Evolutionary conservation across 352 stramenopile genomes (phyloP), one percentile per base, ranked within the genome.

Genomic region (Phytophthora cryptogea): DNA sequence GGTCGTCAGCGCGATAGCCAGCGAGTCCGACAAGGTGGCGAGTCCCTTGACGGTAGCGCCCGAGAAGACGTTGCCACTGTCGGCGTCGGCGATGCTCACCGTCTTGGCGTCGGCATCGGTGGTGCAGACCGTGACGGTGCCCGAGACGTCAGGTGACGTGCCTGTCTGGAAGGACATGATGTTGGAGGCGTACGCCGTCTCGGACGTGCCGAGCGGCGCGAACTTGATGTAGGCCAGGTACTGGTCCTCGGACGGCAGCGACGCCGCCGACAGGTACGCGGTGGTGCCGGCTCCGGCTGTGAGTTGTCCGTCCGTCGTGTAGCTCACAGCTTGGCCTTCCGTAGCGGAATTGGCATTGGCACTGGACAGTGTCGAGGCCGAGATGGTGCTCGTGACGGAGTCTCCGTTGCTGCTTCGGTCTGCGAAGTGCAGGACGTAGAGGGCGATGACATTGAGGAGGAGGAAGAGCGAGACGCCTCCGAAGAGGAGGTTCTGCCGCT

Each of bases 341-440:
- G 48, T 52, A 5, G 74, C 63, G 39, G 57, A 54, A 13, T 64
- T 55, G 54, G 54, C 47, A 52, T 45, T 61, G 14, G 31, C 35
- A 45, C 54, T 70, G 2, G 70, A 66, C 32, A 80, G 57, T 43
- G 55, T 64, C 13, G 71, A 72, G 36, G 70, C 50, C 14, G 60
- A 66, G 63, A 88, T 80, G 54, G 60, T 66, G 43, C 67, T 73
- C 0, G 70, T 63, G 41, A 78, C 58, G 2, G 76, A 66, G 54
- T 59, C 54, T 28, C 54, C 57, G 23, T 45, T 73, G 51, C 53
- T 61, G 45, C 67, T 75, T 53, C 78, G 78, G 72, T 90, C 78
- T 16, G 70, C 80, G 64, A 93, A 93, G 73, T 93, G 83, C 37
- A 93, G 59, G 39, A 90, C 67, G 78, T 93, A 93, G 28, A 93